Base-by-base conservation (phyloP, 2,329 filamentous ascomycete species). In the Epichloe sylvatica region DNA sequence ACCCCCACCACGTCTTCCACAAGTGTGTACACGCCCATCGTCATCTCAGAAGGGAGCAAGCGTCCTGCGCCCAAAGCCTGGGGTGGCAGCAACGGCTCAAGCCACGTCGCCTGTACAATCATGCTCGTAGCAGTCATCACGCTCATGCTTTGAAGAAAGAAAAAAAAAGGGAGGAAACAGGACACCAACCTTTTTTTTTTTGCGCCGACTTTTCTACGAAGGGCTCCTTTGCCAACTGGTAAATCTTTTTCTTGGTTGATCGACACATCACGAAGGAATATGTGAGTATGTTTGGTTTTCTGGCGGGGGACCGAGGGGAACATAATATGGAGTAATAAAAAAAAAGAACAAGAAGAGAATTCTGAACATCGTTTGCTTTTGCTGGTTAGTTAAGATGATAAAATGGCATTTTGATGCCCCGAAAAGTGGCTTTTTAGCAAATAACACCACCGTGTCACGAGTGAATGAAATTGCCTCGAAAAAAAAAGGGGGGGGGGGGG, bases 41-140 rank as follows among this genome's bases (percentile, higher is more conserved):
- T 64, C 45, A 55, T 62, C 45, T 68, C 66, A 25, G 60, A 57
- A 30, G 62, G 59, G 3, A 59, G 54, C 50, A 67, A 65, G 59
- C 60, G 61, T 51, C 58, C 60, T 2, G 58, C 62, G 50, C 63
- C 60, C 35, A 55, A 56, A 39, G 59, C 59, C 34, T 62, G 60
- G 50, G 60, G 59, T 5, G 54, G 54, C 23, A 55, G 55, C 49
- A 65, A 58, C 46, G 58, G 60, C 51, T 59, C 58, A 19, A 60
- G 63, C 52, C 62, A 63, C 49, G 56, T 68, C 25, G 60, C 62
- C 39, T 66, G 63, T 52, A 55, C 60, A 37, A 55, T 69, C 54
- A 62, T 71, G 62, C 55, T 69, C 47, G 51, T 67, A 37, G 63
- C 62, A 12, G 57, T 57, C 43, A 53, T 66, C 46, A 60, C 65